These are phyloP conservation scores for Castanea sativa DNA, from an alignment of 306 rosid genomes.

Conservation along the genomic window DNA sequence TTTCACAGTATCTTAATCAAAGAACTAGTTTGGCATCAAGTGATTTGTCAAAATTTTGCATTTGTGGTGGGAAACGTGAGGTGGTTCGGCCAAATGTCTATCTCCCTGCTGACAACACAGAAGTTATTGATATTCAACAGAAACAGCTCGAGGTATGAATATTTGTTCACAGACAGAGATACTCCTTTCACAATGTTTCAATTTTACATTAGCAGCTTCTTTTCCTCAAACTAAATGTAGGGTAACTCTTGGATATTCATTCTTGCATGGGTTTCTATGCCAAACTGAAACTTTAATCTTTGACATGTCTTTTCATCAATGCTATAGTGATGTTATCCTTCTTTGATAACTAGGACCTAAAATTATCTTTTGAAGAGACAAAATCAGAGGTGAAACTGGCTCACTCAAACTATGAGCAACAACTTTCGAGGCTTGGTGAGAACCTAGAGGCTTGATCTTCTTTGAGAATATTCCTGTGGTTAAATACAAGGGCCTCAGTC, in stretches of 20 bases:
- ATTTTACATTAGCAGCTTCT: conserved; percentile 6
- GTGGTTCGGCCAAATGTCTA: conserved; percentile 23
- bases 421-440: conserved; percentile 74
- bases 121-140: conserved; percentile 52
- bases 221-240: not conserved
- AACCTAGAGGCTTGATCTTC: conserved; percentile 22
- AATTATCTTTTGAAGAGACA: conserved; percentile 56
- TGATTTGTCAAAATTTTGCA: conserved; percentile 70
- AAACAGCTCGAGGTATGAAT: conserved; percentile 70
- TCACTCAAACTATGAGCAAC: conserved; percentile 66
- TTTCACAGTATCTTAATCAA: conserved; percentile 62
- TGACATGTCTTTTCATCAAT: not conserved
- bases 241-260: not conserved
- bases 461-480: conserved; percentile 2
- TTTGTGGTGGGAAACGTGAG: conserved; percentile 65
- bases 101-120: conserved; percentile 36
- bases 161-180: not conserved
- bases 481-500: not conserved
- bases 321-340: not conserved
- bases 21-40: conserved; percentile 58
- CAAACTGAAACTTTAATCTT: not conserved
- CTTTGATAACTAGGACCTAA: conserved; percentile 48
- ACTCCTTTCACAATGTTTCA: not conserved
- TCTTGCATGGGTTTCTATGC: not conserved
- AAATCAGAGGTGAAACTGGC: conserved; percentile 53